These are phyloP conservation scores for Diaporthe citrichinensis DNA, from an alignment of 2,329 filamentous ascomycete species.

Conservation along the genomic window DNA sequence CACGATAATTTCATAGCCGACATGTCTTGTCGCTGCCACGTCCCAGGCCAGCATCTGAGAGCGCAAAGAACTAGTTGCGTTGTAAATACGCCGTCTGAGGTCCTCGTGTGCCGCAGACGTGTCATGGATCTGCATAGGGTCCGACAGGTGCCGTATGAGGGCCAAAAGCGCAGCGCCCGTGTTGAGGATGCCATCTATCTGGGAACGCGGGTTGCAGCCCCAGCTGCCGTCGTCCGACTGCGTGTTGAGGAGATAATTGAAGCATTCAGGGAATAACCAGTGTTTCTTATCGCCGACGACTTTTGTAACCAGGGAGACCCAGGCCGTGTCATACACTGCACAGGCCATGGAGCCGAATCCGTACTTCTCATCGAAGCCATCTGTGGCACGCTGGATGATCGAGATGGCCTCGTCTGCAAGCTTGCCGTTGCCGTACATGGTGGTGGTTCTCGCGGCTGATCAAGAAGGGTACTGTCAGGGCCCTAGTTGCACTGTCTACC, in stretches of 20 bases:
- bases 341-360: background rate
- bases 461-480: too few relatives aligned
- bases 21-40: background rate
- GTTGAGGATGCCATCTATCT: conserved; percentile 2
- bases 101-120: too few relatives aligned
- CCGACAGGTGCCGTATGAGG: background rate
- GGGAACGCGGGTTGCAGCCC: background rate
- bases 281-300: background rate
- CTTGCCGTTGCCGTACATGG: too few relatives aligned
- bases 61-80: too few relatives aligned
- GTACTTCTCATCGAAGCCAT: too few relatives aligned
- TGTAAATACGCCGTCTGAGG: too few relatives aligned
- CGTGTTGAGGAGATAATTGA: background rate
- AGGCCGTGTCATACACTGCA: conserved; percentile 3
- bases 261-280: conserved; percentile 2
- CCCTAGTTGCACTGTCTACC: too few relatives aligned
- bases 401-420: too few relatives aligned
- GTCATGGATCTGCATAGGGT: background rate
- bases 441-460: too few relatives aligned
- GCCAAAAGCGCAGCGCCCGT: conserved; percentile 16
- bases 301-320: background rate
- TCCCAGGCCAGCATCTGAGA: background rate
- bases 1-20: conserved; percentile 12
- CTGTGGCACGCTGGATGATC: too few relatives aligned
- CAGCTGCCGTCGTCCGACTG: background rate